Base-by-base conservation (phyloP, 345 rosid genomes). In the Excoecaria cochinchinensis region DNA sequence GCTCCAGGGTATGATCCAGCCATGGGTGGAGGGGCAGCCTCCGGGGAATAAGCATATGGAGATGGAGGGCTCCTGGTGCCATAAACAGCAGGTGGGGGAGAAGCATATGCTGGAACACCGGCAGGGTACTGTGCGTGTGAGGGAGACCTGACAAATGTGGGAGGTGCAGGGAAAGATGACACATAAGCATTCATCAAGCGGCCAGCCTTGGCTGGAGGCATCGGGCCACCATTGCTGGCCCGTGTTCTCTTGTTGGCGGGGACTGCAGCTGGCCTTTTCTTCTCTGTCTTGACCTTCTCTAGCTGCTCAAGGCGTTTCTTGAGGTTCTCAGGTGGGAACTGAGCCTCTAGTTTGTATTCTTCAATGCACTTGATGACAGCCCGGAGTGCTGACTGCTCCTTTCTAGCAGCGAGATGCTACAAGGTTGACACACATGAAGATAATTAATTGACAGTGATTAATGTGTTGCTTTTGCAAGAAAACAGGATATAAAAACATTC, bases 121-220 rank as follows among this genome's bases (percentile, higher is more conserved):
- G 92, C 78, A 17, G 90, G 86, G 86, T 93, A 91, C 47, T 89
- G 97, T 3, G 90, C 67, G 61, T 92, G 99, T 11, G 95, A 88
- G 8, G 95, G 97, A 51, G 99, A 95, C 82, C 93, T 89, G 66
- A 91, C 88, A 80, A 85, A 91, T 0, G 92, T 56, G 59, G 92
- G 89, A 72, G 90, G 92, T 22, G 92, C 86, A 1, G 95, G 95
- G 55, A 93, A 93, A 71, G 99, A 95, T 44, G 99, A 95, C 44
- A 95, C 98, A 31, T 95, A 93, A 55, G 99, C 98, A 70, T 91
- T 93, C 38, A 88, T 88, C 83, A 86, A 78, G 76, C 99, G 98
- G 9, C 99, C 99, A 19, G 99, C 99, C 80, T 95, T 93, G 42
- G 98, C 99, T 6, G 99, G 99, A 80, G 99, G 98, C 98, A 95